A percentile compares a stretch with the other conserved stretches of the same genome.
Conservation (phyloP, 352 stramenopile species). For the Pythium rishiriense region DNA sequence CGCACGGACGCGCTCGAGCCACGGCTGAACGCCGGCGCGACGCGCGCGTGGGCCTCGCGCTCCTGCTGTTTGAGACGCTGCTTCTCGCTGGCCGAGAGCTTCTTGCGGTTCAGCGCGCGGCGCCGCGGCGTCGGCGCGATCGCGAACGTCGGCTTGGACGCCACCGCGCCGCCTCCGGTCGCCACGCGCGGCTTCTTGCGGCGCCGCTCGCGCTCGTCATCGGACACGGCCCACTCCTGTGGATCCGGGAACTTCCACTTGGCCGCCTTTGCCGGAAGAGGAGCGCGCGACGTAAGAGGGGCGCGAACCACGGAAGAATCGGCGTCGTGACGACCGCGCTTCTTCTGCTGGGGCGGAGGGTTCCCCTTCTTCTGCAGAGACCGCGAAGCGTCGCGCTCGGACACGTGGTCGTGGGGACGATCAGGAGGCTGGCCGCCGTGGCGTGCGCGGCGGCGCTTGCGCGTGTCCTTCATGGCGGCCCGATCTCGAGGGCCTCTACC, state of each 20-base stretch:
- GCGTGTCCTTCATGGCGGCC: neutral
- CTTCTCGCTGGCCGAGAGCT: slow-evolving; percentile 20
- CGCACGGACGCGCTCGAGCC: slow-evolving; percentile 4
- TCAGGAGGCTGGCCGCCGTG: no score
- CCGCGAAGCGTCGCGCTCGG: no score
- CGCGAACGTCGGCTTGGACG: slow-evolving; percentile 12
- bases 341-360: neutral
- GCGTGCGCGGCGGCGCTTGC: neutral
- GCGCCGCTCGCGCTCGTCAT: slow-evolving; percentile 5
- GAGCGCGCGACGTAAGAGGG: no score
- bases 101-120: slow-evolving; percentile 21
- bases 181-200: slow-evolving; percentile 4
- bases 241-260: slow-evolving; percentile 3
- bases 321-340: neutral
- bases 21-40: neutral
- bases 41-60: neutral
- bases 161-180: neutral
- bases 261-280: neutral
- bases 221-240: slow-evolving; percentile 1
- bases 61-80: slow-evolving; percentile 4
- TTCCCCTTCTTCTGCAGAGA: no score
- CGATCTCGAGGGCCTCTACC: neutral
- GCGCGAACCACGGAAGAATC: no score
- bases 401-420: no score
- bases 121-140: slow-evolving; percentile 10